Base-by-base conservation (phyloP, 2,329 filamentous ascomycete species). In the Helotiales sp. region DNA sequence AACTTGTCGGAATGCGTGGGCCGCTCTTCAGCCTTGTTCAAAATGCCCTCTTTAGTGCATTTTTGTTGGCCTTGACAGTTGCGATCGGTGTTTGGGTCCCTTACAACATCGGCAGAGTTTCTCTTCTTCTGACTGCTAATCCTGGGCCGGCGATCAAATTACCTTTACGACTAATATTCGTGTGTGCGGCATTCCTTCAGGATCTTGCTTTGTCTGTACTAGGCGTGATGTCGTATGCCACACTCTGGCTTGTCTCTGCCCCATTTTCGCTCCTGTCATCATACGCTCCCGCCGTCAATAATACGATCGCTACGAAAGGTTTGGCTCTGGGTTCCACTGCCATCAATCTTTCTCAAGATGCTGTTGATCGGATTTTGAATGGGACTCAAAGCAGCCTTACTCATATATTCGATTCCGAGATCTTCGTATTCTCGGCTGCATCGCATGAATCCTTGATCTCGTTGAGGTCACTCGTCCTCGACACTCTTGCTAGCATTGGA, bases 1-100 rank as follows among this genome's bases (percentile, higher is more conserved):
- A 99, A 78, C 87, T 99, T 17, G 91, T 99, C 67, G 96, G 96
- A 43, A 96, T 99, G 91, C 93, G 96, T 75, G 96, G 96, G 0
- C 96, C 96, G 0, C 84, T 99, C 2, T 90, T 91, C 15, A 93
- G 93, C 2, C 85, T 99, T 6, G 89, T 98, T 72, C 96, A 99
- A 76, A 99, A 99, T 73, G 93, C 92, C 64, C 89, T 97, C 17
- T 99, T 99, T 79, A 97, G 95, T 77, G 91, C 92, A 7, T 90
- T 98, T 54, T 85, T 99, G 30, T 93, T 99, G 15, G 91, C 92
- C 0, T 87, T 95, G 61, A 97, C 94, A 15, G 89, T 99, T 49
- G 90, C 93, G 61, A 82, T 91, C 66, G 95, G 93, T 61, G 88
- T 98, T 52, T 97, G 96, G 81, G 81, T 97, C 61, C 96, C 96